Base-by-base conservation (phyloP, 2,329 filamentous ascomycete species). In the Nemania sp. region DNA sequence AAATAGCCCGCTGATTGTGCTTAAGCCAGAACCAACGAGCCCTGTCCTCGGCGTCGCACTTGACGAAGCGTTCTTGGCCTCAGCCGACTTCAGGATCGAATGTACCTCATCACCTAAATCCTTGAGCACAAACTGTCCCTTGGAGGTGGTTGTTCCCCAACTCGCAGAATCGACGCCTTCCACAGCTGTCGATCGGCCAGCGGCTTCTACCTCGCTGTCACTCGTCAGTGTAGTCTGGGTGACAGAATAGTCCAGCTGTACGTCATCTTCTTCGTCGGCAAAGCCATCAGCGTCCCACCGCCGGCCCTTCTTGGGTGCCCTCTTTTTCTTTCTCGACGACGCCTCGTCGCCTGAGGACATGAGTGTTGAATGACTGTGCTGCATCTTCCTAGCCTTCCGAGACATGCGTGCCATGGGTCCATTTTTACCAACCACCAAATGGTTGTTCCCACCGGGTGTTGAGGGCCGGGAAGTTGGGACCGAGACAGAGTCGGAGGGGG, bases 51-150 rank as follows among this genome's bases (percentile, higher is more conserved):
- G 70, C 50, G 83, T 82, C n/a, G 77, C 66, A 54, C 65, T 71
- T 1, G 76, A 73, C 1, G 79, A 75, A 4, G 77, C 74, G 63
- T 83, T 85, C 67, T 87, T 87, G 10, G 85, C 85, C 68, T 92
- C 87, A n/a, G 91, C 91, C 20, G 88, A 86, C 35, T 91, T 87
- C 46, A 99, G 81, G 58, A 99, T 97, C 37, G 87, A 89, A 70
- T 97, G 89, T 15, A 99, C 92, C 76, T 99, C 92, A 67, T 97
- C 92, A 63, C 93, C 94, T 6, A 99, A 79, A 71, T 99, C 95
- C 72, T 91, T 96, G 65, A 99, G 80, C 50, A 98, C 89, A 70
- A 98, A 99, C 72, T 97, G 91, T 53, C 95, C 95, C 77, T 94
- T 93, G 54, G 84, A 85, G 13, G 90, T 96, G 71, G 87, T 89